Conservation (phyloP, 2,329 filamentous ascomycete genomes). For the Phoma herbarum region DNA sequence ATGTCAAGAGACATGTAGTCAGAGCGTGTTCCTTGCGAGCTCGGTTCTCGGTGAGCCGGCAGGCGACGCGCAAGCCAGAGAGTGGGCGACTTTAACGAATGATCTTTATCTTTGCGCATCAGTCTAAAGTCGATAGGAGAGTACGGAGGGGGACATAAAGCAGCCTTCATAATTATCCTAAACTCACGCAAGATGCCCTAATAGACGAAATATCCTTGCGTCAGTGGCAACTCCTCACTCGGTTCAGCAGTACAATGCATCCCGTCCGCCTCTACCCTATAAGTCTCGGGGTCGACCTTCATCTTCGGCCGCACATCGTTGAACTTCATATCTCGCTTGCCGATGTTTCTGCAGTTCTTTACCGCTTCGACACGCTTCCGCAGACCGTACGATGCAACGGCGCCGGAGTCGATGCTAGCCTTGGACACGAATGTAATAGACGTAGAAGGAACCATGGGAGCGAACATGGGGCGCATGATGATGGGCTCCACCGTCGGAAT, state of each 20-base stretch:
- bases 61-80: too few species aligned
- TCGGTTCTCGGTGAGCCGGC: too few species aligned
- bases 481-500: constrained; percentile 90
- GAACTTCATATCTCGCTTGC: constrained; percentile 90
- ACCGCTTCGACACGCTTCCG: constrained; percentile 84
- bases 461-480: constrained; percentile 87
- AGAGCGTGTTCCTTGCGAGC: too few species aligned
- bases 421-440: constrained; percentile 86
- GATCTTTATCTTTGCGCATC: too few species aligned
- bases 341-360: constrained; percentile 74
- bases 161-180: too few species aligned
- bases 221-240: constrained; percentile 73
- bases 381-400: constrained; percentile 75
- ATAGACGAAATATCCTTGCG: constrained; percentile 80
- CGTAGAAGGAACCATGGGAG: constrained; percentile 72
- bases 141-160: too few species aligned
- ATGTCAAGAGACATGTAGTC: too few species aligned
- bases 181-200: constrained; percentile 47
- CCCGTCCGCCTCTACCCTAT: constrained; percentile 86
- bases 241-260: constrained; percentile 77
- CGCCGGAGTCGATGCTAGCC: constrained; percentile 72
- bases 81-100: too few species aligned
- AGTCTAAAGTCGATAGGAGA: too few species aligned
- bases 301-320: constrained; percentile 86
- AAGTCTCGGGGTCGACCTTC: constrained; percentile 90